Evolutionary conservation across 768 basidiomycete species (phyloP).

Genomic region (Pleurotus cornucopiae): DNA sequence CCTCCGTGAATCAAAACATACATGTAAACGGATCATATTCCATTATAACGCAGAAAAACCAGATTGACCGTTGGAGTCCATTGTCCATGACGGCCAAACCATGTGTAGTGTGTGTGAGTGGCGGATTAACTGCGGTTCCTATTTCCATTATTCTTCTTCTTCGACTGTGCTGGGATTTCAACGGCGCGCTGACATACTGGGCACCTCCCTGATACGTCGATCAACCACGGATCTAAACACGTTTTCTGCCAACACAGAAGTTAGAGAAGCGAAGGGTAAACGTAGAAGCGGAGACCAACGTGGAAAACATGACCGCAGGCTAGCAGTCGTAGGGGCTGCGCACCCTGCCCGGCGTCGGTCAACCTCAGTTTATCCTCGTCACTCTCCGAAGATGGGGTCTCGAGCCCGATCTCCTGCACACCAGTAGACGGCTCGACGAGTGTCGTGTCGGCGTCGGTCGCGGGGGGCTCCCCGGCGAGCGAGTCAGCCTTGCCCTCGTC

Average conservation of each 20-base stretch:
- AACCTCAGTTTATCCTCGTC: conserved; percentile 44
- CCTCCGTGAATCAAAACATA: too few species aligned
- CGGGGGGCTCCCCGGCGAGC: neutral
- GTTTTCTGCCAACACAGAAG: conserved; percentile 52
- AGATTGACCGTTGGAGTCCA: too few species aligned
- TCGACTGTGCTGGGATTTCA: conserved; percentile 37
- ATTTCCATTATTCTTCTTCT: conserved; percentile 21
- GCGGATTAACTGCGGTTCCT: neutral
- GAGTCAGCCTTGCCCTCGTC: conserved; percentile 10
- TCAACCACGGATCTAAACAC: conserved; percentile 88
- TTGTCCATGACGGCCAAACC: too few species aligned
- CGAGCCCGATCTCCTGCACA: conserved; percentile 25
- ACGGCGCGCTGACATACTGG: conserved; percentile 82
- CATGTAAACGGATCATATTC: too few species aligned
- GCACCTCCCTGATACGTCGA: conserved; percentile 80
- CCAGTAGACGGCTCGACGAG: conserved; percentile 8
- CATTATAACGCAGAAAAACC: too few species aligned
- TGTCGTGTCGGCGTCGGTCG: conserved; percentile 5
- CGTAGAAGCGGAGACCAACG: conserved; percentile 41
- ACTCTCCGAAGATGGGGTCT: conserved; percentile 34
- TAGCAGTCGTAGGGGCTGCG: conserved; percentile 72
- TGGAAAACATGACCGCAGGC: conserved; percentile 89
- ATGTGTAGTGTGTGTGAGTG: too few species aligned
- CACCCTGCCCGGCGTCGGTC: conserved; percentile 69
- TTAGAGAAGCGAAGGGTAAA: conserved; percentile 6